A percentile compares a stretch with the other conserved stretches of the same genome.
Conservation (phyloP, 139 green algal genomes). For the Chlorella vulgaris region DNA sequence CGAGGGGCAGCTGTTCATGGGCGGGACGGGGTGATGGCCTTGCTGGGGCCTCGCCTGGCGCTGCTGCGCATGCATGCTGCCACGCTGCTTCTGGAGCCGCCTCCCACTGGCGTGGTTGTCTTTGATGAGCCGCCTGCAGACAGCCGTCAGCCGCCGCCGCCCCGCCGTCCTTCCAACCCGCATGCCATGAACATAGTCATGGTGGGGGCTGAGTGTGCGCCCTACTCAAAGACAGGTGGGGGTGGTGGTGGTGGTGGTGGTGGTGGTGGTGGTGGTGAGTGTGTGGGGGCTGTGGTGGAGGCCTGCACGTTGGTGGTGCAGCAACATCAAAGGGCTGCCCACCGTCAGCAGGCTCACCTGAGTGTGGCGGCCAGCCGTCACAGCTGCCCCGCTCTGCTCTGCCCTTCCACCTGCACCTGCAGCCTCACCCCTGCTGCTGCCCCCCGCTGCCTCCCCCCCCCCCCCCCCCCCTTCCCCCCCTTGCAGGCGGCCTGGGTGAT, state of each 20-base stretch:
- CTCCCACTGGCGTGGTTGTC: background rate
- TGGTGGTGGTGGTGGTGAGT: background rate
- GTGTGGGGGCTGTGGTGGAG: too few species aligned
- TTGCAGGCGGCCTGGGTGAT: conserved; percentile 89
- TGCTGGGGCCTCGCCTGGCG: background rate
- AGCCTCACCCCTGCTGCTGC: too few species aligned
- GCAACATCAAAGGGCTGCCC: background rate
- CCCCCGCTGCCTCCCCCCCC: too few species aligned
- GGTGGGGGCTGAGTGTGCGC: conserved; percentile 94
- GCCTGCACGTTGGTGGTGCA: too few species aligned
- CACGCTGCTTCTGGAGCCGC: background rate
- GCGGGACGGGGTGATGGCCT: background rate
- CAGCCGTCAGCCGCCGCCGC: background rate
- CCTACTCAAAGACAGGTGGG: conserved; percentile 94
- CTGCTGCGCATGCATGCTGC: background rate
- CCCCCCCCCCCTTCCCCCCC: too few species aligned
- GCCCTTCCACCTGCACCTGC: background rate
- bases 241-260: background rate
- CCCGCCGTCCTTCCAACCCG: conserved; percentile 29
- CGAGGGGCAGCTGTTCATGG: background rate
- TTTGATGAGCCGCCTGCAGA: background rate
- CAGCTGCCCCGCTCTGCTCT: background rate
- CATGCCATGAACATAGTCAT: conserved; percentile 95
- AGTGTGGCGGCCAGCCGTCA: background rate
- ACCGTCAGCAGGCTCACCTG: background rate